Evolutionary conservation across 2,329 filamentous ascomycete genomes (phyloP), one percentile per base, ranked within the genome.

Genomic region (Cladophialophora exuberans): DNA sequence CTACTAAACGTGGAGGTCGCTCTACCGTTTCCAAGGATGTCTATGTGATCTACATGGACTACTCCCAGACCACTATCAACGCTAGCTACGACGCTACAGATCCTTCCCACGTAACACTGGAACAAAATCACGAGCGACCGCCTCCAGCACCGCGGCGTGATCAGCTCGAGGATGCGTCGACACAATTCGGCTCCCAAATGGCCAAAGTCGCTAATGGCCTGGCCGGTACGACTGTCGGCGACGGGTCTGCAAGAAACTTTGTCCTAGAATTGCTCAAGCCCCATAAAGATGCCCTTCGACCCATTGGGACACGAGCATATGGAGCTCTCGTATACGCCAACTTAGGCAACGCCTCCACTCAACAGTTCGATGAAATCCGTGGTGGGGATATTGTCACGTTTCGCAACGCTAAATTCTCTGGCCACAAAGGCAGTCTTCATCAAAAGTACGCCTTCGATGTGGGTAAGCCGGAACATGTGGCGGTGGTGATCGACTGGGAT

Each of bases 241-340:
- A 97, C 66, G 94, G 94, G 47, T 87, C 87, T 2, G 87, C 94
- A 0, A 83, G 88, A 46, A 83, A 81, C 0, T 80, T 99, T 4
- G 76, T 97, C n/a, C 76, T 85, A 44, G 87, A 96, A 65, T 83
- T 97, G 4, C 80, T 99, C 46, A 82, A 81, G 31, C 86, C 88
- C 0, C 81, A 91, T 63, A 77, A 81, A 13, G 85, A 89, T 56
- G 91, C 89, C 0, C 82, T 99, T 3, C 77, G 81, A 2, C 93
- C 94, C 0, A 84, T 97, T 5, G 93, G 93, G n/a, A 90, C 85
- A 9, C 88, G 93, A 44, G 84, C 90, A 3, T 99, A 93, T 69
- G 94, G 94, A 57, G 91, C 93, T 3, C 79, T 96, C 20, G 90
- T 99, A 11, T 99, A 99, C 72, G 84, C 89, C 62, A 99, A 99